These are phyloP conservation scores for Epichloe festucae DNA, from an alignment of 2,329 filamentous ascomycete genomes.

Conservation along the genomic window DNA sequence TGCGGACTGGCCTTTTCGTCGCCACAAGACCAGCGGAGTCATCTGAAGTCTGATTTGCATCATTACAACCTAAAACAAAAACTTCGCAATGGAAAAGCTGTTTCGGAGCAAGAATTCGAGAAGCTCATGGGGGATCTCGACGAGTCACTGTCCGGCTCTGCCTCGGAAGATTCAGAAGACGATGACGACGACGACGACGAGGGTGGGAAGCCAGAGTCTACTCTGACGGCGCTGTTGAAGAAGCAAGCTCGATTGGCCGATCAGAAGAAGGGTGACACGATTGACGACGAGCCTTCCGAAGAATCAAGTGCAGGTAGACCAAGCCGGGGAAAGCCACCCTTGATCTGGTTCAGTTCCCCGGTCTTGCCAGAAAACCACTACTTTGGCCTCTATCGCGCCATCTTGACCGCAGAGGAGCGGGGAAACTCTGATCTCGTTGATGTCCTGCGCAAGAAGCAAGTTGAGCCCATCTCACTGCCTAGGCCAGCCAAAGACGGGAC, in stretches of 20 bases:
- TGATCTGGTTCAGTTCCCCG: constrained; percentile 77
- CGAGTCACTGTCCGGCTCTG: constrained; percentile 84
- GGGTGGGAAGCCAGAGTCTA: constrained; percentile 48
- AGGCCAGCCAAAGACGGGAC: constrained; percentile 46
- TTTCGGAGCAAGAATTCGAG: constrained; percentile 76
- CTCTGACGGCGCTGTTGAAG: constrained; percentile 64
- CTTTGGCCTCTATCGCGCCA: constrained; percentile 72
- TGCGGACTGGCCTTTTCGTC: constrained; percentile 61
- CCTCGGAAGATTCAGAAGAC: constrained; percentile 53
- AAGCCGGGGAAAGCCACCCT: constrained; percentile 53
- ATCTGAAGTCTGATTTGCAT: constrained; percentile 84
- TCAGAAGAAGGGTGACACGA: constrained; percentile 27
- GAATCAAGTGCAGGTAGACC: constrained; percentile 28
- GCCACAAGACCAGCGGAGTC: constrained; percentile 69
- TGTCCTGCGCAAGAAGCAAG: constrained; percentile 62
- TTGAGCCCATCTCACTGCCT: constrained; percentile 45
- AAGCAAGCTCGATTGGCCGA: constrained; percentile 65
- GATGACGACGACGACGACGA: constrained; percentile 38
- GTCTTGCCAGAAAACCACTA: constrained; percentile 64
- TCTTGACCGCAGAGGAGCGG: constrained; percentile 63
- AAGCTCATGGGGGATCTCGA: constrained; percentile 74
- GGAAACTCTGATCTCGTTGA: constrained; percentile 49
- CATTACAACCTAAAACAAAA: constrained; percentile 92
- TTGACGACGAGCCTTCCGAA: constrained; percentile 34
- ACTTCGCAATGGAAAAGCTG: constrained; percentile 56